Conservation (phyloP, 2,329 filamentous ascomycete species). For the Fragosphaeria purpurea region DNA sequence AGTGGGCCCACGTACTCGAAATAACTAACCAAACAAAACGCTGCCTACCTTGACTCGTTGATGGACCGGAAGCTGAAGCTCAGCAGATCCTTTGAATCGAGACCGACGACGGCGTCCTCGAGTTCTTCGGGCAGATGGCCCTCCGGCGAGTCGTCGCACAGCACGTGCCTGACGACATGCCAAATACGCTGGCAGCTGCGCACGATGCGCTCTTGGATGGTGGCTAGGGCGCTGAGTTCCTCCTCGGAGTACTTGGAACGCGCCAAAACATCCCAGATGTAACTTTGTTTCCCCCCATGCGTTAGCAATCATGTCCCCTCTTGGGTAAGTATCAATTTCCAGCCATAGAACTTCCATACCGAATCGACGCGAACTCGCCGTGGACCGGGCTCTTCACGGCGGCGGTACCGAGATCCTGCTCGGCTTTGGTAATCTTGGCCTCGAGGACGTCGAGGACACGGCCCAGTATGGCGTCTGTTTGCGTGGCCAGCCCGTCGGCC, state of each 20-base stretch:
- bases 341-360: slow-evolving; percentile 29
- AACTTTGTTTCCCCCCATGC: slow-evolving; percentile 21
- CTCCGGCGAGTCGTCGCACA: slow-evolving; percentile 93
- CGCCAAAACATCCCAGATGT: slow-evolving; percentile 43
- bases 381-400: slow-evolving; percentile 59
- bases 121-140: slow-evolving; percentile 71
- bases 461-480: slow-evolving; percentile 39
- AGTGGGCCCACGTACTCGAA: no score
- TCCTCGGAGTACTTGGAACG: slow-evolving; percentile 28
- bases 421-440: slow-evolving; percentile 51
- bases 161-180: slow-evolving; percentile 61
- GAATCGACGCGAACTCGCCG: slow-evolving; percentile 57
- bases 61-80: slow-evolving; percentile 93
- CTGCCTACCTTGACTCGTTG: slow-evolving; percentile 75
- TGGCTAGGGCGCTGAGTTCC: slow-evolving; percentile 25
- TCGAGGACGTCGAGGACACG: slow-evolving; percentile 53
- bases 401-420: slow-evolving; percentile 54
- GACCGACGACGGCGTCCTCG: slow-evolving; percentile 57
- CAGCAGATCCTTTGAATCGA: slow-evolving; percentile 77
- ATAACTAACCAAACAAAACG: slow-evolving; percentile 4
- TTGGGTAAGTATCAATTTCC: background rate
- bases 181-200: slow-evolving; percentile 60
- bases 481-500: slow-evolving; percentile 31
- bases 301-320: background rate
- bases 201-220: slow-evolving; percentile 47